phyloP scores from a whole-genome alignment of 2,329 filamentous ascomycete genomes.

The Dothidotthia symphoricarpi region DNA sequence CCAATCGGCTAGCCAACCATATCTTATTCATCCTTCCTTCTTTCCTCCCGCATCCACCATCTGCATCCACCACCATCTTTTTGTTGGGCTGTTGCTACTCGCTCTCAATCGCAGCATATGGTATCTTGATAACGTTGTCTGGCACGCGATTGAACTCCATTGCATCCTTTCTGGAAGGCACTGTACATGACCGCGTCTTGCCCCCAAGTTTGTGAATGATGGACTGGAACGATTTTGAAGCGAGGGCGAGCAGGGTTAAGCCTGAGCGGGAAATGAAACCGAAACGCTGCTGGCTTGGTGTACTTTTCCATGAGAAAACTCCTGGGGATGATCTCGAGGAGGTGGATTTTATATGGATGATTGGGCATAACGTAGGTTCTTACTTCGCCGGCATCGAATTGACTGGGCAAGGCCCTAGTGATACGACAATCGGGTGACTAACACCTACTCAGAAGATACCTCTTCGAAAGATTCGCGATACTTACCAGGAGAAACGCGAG shows the following conservation, averaged over 20 bases:
- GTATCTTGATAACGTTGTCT: not conserved
- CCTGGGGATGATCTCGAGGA: slow-evolving; percentile 12
- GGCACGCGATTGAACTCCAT: too few species aligned
- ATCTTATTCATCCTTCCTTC: too few species aligned
- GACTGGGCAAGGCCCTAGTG: too few species aligned
- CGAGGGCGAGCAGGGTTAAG: slow-evolving; percentile 13
- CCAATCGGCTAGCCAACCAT: not conserved
- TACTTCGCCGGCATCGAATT: too few species aligned
- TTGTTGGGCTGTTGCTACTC: too few species aligned
- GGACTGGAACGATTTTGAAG: slow-evolving; percentile 25
- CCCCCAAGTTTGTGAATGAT: slow-evolving; percentile 5
- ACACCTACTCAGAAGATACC: slow-evolving; percentile 19
- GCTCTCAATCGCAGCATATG: too few species aligned
- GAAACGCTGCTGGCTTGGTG: slow-evolving; percentile 34
- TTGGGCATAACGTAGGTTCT: slow-evolving; percentile 30
- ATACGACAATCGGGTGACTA: not conserved
- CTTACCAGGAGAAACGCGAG: slow-evolving; percentile 11
- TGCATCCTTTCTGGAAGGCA: too few species aligned
- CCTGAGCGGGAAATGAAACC: slow-evolving; percentile 20
- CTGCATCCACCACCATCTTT: too few species aligned
- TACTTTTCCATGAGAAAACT: slow-evolving; percentile 27
- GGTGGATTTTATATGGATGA: slow-evolving; percentile 40
- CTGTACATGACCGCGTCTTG: too few species aligned
- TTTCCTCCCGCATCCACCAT: too few species aligned
- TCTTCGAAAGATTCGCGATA: slow-evolving; percentile 16